Percentiles rank a stretch among this genome's conserved stretches.
Conservation (phyloP, 2,329 filamentous ascomycete genomes). For the Hypoxylon sp. region DNA sequence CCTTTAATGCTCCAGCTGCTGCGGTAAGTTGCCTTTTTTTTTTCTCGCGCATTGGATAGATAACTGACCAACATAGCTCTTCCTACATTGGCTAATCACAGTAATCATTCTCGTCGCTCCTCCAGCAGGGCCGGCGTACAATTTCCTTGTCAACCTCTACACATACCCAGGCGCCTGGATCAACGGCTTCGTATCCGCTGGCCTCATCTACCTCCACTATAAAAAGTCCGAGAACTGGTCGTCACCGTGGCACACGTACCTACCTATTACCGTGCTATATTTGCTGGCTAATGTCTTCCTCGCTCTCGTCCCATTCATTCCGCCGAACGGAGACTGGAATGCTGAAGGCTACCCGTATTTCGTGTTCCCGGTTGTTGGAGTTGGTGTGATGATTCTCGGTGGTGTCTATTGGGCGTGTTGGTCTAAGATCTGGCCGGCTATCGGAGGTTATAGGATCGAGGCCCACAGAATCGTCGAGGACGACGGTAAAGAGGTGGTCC, state of each 20-base stretch:
- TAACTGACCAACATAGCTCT: conserved; percentile 54
- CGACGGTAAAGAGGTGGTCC: conserved; percentile 48
- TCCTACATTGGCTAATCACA: conserved; percentile 75
- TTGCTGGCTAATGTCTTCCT: conserved; percentile 65
- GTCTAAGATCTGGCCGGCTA: conserved; percentile 62
- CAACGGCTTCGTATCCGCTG: conserved; percentile 63
- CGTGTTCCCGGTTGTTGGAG: conserved; percentile 67
- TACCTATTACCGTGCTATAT: conserved; percentile 63
- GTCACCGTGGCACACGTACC: conserved; percentile 64
- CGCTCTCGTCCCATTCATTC: conserved; percentile 66
- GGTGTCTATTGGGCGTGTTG: conserved; percentile 66
- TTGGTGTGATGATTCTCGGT: conserved; percentile 64
- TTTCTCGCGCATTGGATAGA: not conserved
- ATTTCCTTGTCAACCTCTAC: conserved; percentile 72
- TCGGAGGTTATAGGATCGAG: conserved; percentile 64
- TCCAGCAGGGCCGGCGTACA: conserved; percentile 76
- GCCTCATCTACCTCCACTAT: conserved; percentile 65
- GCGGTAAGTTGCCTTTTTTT: conserved; percentile 53
- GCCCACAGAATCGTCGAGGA: conserved; percentile 59
- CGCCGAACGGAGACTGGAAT: conserved; percentile 61
- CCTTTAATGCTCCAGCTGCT: conserved; percentile 73
- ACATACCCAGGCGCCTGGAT: conserved; percentile 68
- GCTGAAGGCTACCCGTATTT: conserved; percentile 67
- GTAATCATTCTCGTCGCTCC: conserved; percentile 75
- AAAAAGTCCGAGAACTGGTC: conserved; percentile 65